A percentile compares a stretch with the other conserved stretches of the same genome.
phyloP scores from a whole-genome alignment of 257 asterid genomes.

The Anisodus tanguticus region DNA sequence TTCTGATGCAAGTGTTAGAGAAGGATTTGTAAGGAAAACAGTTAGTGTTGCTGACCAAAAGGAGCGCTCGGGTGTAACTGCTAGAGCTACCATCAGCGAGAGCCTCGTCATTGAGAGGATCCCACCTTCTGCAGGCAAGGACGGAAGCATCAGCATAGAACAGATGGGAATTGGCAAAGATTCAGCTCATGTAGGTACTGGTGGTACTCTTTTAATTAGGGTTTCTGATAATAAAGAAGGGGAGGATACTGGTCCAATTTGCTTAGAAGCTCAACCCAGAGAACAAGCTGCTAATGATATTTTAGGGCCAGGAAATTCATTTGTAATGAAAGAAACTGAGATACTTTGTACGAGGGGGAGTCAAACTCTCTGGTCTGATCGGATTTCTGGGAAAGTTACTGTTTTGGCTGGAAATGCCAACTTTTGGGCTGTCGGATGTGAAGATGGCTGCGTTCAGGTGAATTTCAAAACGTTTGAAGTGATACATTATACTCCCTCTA shows the following conservation, averaged over 20 bases:
- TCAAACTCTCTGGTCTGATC: constrained; percentile 85
- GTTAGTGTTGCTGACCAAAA: constrained; percentile 55
- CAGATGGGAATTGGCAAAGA: constrained; percentile 55
- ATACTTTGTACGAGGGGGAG: constrained; percentile 66
- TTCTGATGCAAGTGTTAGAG: constrained; percentile 49
- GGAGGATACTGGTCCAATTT: constrained; percentile 62
- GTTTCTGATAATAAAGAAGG: constrained; percentile 75
- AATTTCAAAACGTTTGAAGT: constrained; percentile 31
- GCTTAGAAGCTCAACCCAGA: constrained; percentile 88
- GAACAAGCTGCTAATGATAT: constrained; percentile 81
- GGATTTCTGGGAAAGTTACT: constrained; percentile 83
- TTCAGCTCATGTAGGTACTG: constrained; percentile 38
- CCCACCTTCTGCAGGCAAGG: constrained; percentile 60
- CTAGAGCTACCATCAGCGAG: constrained; percentile 82
- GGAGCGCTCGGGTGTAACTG: constrained; percentile 70
- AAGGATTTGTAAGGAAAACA: constrained; percentile 54
- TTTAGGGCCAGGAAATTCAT: constrained; percentile 64
- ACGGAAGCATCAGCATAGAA: constrained; percentile 60
- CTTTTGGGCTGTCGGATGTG: constrained; percentile 99
- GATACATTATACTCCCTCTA: background rate
- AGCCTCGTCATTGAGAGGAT: constrained; percentile 87
- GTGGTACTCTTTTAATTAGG: constrained; percentile 62
- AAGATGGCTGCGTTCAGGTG: constrained; percentile 97
- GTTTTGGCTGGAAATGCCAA: constrained; percentile 95
- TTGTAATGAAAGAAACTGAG: constrained; percentile 75